Evolutionary conservation across 345 rosid species (phyloP).

Genomic region (Ceriops zippeliana): DNA sequence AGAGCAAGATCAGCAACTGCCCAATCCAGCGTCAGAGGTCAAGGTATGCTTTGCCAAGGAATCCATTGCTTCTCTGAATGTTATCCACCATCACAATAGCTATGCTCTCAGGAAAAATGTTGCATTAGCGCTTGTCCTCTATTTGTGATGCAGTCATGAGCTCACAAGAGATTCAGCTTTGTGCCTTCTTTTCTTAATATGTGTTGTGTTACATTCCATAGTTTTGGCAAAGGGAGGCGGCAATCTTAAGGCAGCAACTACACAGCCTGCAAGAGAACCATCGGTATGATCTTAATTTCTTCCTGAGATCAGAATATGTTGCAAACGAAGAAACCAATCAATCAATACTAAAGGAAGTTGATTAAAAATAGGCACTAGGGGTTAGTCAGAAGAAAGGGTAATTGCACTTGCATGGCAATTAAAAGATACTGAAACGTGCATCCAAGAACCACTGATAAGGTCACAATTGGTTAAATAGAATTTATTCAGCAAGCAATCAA

Average conservation of each 20-base stretch:
- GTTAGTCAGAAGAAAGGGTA: not conserved
- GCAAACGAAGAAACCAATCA: not conserved
- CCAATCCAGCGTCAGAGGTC: conserved; percentile 52
- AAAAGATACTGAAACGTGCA: not conserved
- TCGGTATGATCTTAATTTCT: conserved; percentile 35
- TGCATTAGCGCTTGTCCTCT: not conserved
- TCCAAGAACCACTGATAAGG: too few relatives aligned
- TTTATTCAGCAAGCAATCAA: not conserved
- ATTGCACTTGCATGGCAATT: not conserved
- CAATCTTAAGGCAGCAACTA: conserved; percentile 54
- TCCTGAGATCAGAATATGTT: not conserved
- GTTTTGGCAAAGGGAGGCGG: conserved; percentile 74
- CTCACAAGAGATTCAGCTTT: not conserved
- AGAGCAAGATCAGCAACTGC: conserved; percentile 48
- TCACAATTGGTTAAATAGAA: too few relatives aligned
- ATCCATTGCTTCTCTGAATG: not conserved
- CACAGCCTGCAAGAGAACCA: conserved; percentile 59
- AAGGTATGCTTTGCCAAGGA: conserved; percentile 39
- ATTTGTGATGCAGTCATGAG: not conserved
- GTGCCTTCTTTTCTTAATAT: not conserved
- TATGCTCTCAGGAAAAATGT: not conserved
- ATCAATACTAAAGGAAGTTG: not conserved
- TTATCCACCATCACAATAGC: not conserved
- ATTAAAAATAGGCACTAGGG: not conserved
- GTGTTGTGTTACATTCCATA: conserved; percentile 15